Conservation (phyloP, 306 rosid genomes). For the Delonix regia region DNA sequence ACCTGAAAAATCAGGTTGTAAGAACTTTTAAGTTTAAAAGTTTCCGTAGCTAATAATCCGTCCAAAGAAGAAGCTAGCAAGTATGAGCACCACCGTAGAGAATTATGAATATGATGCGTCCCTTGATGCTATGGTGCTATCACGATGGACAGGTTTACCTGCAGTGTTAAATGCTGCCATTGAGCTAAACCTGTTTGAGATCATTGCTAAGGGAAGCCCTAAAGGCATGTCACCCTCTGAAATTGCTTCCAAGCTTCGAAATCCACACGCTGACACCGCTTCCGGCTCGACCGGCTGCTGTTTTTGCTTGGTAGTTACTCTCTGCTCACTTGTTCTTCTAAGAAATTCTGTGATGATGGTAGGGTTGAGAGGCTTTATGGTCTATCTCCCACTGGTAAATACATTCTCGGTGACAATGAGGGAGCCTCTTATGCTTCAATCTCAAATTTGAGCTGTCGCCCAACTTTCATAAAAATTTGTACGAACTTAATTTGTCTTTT, state of each 20-base stretch:
- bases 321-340: slow-evolving; percentile 17
- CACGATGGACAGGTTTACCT: slow-evolving; percentile 23
- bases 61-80: neutral
- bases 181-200: slow-evolving; percentile 41
- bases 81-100: neutral
- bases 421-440: neutral
- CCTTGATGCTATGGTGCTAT: slow-evolving; percentile 26
- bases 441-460: neutral
- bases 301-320: slow-evolving; percentile 29
- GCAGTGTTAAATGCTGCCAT: slow-evolving; percentile 41
- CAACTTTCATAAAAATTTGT: neutral
- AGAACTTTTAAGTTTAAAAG: too few species aligned
- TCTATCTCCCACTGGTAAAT: neutral
- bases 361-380: neutral
- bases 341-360: slow-evolving; percentile 8
- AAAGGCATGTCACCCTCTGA: slow-evolving; percentile 22
- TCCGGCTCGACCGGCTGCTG: slow-evolving; percentile 35
- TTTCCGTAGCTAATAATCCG: too few species aligned
- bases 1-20: too few species aligned
- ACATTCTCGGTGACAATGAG: neutral
- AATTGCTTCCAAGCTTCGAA: slow-evolving; percentile 27
- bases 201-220: slow-evolving; percentile 28
- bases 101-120: neutral
- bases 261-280: neutral
- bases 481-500: neutral